These are phyloP conservation scores for Linum lewisii DNA, from an alignment of 345 rosid species.

Conservation along the genomic window DNA sequence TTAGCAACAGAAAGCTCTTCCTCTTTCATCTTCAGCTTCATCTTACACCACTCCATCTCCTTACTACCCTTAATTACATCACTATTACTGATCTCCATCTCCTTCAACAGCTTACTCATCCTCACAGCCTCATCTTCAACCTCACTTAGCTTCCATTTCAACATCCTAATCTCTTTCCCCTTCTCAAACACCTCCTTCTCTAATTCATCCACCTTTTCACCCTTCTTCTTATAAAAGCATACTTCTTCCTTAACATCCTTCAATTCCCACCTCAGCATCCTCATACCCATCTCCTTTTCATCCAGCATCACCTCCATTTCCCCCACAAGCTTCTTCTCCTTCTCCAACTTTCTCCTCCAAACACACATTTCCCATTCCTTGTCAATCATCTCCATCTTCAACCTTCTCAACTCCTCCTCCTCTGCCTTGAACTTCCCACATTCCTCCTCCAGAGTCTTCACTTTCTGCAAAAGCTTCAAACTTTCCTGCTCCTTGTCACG, in stretches of 20 bases:
- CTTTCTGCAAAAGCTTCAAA: background rate
- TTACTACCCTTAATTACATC: background rate
- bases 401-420: background rate
- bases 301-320: background rate
- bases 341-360: background rate
- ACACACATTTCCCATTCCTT: background rate
- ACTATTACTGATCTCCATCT: background rate
- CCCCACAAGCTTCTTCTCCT: background rate
- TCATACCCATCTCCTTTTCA: background rate
- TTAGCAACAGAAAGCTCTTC: background rate
- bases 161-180: background rate
- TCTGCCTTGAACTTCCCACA: background rate
- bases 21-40: background rate
- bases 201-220: background rate
- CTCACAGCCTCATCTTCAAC: background rate
- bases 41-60: background rate
- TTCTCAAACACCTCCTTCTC: background rate
- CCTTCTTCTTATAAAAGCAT: background rate
- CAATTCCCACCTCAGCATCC: background rate
- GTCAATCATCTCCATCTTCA: background rate
- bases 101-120: background rate
- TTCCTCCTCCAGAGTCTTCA: background rate
- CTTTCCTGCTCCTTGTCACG: background rate
- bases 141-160: background rate
- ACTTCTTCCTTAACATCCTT: background rate